A percentile compares a stretch with the other conserved stretches of the same genome.
phyloP scores from a whole-genome alignment of 176 grass and related monocot species.

The Bonia amplexicaulis region DNA sequence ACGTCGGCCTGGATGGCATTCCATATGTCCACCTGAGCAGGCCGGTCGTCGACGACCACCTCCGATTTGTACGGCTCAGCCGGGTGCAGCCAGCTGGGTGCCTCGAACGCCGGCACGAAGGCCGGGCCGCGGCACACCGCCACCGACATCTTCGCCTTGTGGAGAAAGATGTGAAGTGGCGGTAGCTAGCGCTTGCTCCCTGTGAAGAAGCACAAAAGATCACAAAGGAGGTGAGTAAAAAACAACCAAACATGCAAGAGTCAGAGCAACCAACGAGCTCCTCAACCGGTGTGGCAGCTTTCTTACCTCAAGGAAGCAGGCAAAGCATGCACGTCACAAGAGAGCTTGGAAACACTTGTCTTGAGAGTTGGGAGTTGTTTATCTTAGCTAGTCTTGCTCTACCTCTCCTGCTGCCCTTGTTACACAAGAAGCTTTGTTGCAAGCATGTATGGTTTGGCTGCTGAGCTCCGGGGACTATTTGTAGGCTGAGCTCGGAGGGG shows the following conservation, averaged over 20 bases:
- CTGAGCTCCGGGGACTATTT: constrained; percentile 42
- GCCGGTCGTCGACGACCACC: constrained; percentile 7
- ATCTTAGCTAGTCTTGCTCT: constrained; percentile 2
- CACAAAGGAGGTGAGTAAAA: neutral
- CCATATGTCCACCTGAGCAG: constrained; percentile 64
- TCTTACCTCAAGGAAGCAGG: constrained; percentile 6
- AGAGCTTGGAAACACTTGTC: neutral
- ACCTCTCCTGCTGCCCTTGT: neutral
- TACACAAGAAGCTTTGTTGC: constrained; percentile 34
- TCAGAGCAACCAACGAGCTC: neutral
- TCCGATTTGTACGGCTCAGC: constrained; percentile 5
- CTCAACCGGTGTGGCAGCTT: neutral
- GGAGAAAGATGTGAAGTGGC: constrained; percentile 26
- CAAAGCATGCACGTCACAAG: constrained; percentile 2
- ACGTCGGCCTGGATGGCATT: constrained; percentile 52
- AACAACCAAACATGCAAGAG: neutral
- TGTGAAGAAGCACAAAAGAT: constrained; percentile 21
- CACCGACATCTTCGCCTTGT: constrained; percentile 54
- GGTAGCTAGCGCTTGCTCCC: constrained; percentile 3
- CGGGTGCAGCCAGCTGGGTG: constrained; percentile 16
- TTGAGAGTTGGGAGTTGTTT: neutral
- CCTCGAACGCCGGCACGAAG: constrained; percentile 30
- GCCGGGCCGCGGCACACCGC: constrained; percentile 37
- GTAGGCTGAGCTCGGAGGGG: constrained; percentile 12
- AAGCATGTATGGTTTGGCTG: constrained; percentile 41